Evolutionary conservation across 371 early-diverging fungal species (phyloP).

Genomic region (Zopfochytrium polystomum): DNA sequence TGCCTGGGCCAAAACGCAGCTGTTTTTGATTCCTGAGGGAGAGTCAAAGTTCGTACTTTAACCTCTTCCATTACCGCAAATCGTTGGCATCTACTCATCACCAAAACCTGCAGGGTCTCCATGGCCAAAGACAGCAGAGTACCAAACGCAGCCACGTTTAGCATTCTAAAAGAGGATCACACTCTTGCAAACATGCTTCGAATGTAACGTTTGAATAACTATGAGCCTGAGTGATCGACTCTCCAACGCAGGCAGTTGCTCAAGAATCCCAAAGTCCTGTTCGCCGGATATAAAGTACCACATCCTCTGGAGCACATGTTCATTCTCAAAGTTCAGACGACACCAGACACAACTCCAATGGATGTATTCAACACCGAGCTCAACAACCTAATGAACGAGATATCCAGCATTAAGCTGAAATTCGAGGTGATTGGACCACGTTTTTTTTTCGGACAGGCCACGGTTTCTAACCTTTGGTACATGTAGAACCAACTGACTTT

Average conservation of each 20-base stretch:
- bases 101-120: constrained; percentile 57
- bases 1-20: no score
- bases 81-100: not conserved
- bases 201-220: constrained; percentile 57
- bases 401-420: constrained; percentile 75
- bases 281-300: constrained; percentile 96
- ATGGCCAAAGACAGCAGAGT: constrained; percentile 87
- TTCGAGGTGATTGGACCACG: constrained; percentile 52
- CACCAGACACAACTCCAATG: constrained; percentile 76
- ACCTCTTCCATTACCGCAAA: not conserved
- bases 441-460: not conserved
- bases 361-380: constrained; percentile 77
- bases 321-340: constrained; percentile 87
- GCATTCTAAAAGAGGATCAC: constrained; percentile 95
- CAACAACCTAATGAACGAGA: constrained; percentile 72
- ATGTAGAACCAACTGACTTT: constrained; percentile 41
- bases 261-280: constrained; percentile 87
- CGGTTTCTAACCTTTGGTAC: not conserved
- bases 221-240: no score
- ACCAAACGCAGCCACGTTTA: constrained; percentile 91
- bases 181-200: constrained; percentile 92
- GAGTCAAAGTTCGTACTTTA: constrained; percentile 65
- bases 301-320: constrained; percentile 95
- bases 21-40: constrained; percentile 88
- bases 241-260: constrained; percentile 85